A percentile compares a stretch with the other conserved stretches of the same genome.
Conservation (phyloP, 768 basidiomycete genomes). For the Tulasnella sp. region DNA sequence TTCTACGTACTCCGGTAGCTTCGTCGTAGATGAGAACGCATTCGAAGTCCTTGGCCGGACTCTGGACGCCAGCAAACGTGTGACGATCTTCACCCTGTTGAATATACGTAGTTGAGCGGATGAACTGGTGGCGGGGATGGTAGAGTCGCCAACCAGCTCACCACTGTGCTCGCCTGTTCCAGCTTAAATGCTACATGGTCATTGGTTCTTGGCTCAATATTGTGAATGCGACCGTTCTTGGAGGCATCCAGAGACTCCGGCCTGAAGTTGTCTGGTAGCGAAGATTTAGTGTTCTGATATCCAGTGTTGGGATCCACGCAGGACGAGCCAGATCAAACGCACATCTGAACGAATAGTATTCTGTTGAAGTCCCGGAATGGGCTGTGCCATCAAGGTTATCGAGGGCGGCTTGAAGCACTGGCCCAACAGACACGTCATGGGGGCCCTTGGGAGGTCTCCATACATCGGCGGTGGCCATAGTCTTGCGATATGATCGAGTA, state of each 20-base stretch:
- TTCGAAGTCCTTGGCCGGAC: constrained; percentile 53
- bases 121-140: background rate
- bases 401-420: constrained; percentile 10
- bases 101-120: constrained; percentile 27
- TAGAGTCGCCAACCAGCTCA: constrained; percentile 26
- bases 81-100: constrained; percentile 35
- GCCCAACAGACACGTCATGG: background rate
- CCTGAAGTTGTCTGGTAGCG: constrained; percentile 56
- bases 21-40: constrained; percentile 77
- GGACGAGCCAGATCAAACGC: background rate
- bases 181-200: constrained; percentile 38
- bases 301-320: background rate
- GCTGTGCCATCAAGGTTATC: constrained; percentile 5
- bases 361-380: background rate
- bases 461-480: constrained; percentile 8
- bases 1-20: constrained; percentile 51
- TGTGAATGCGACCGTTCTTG: constrained; percentile 49
- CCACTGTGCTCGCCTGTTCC: constrained; percentile 58
- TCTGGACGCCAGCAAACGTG: constrained; percentile 48
- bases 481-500: background rate
- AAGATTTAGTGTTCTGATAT: background rate
- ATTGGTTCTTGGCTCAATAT: constrained; percentile 39
- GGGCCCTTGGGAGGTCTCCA: constrained; percentile 12
- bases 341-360: constrained; percentile 5
- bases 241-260: constrained; percentile 57